phyloP scores from a whole-genome alignment of 23 red algal genomes.

The Gracilariopsis chorda region DNA sequence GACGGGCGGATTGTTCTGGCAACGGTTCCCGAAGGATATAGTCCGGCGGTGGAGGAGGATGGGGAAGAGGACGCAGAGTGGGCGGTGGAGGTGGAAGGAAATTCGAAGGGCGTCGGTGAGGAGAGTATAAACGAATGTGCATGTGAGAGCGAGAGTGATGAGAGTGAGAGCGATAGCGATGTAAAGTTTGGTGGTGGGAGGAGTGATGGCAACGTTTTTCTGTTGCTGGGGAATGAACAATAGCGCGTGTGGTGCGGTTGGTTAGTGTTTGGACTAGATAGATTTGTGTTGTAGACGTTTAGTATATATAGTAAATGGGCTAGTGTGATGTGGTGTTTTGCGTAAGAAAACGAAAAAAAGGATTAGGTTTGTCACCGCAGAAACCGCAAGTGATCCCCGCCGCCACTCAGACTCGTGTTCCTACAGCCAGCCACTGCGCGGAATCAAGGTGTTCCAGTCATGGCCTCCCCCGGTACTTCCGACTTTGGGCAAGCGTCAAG shows the following conservation, averaged over 20 bases:
- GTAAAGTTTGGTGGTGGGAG: not conserved
- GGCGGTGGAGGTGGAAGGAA: not conserved
- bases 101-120: not conserved
- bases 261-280: no score
- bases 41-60: not conserved
- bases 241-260: no score
- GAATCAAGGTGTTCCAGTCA: conserved; percentile 67
- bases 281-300: no score
- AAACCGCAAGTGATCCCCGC: conserved; percentile 44
- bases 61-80: not conserved
- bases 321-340: no score
- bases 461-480: conserved; percentile 57
- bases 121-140: not conserved
- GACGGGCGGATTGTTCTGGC: conserved; percentile 73
- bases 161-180: not conserved
- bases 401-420: conserved; percentile 57
- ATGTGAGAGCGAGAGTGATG: not conserved
- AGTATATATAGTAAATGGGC: no score
- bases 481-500: conserved; percentile 28
- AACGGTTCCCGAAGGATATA: conserved; percentile 55
- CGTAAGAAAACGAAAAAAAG: conserved; percentile 23
- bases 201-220: not conserved
- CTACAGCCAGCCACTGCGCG: conserved; percentile 57
- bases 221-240: not conserved
- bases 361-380: conserved; percentile 41